Evolutionary conservation across 306 rosid species (phyloP).

Genomic region (Vigna angularis): DNA sequence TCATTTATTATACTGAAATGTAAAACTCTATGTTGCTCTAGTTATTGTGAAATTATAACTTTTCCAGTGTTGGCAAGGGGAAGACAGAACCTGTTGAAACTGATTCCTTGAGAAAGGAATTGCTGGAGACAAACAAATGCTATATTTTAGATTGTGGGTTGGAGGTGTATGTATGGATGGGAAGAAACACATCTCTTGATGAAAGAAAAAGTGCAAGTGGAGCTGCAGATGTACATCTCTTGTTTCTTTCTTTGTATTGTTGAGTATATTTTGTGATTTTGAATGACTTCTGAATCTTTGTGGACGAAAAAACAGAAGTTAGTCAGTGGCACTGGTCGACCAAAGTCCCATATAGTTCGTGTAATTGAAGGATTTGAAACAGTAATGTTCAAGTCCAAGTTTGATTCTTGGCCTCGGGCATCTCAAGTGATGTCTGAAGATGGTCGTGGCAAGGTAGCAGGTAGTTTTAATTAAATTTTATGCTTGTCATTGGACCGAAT

Average conservation of each 20-base stretch:
- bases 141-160: constrained; percentile 86
- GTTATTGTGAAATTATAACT: constrained; percentile 45
- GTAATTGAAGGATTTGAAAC: constrained; percentile 98
- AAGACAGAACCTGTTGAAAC: constrained; percentile 67
- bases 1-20: constrained; percentile 32
- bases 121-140: constrained; percentile 82
- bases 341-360: constrained; percentile 76
- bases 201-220: constrained; percentile 83
- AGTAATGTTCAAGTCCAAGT: constrained; percentile 87
- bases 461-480: constrained; percentile 61
- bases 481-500: constrained; percentile 30
- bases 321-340: constrained; percentile 57
- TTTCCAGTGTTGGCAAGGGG: constrained; percentile 81
- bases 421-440: constrained; percentile 76
- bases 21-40: constrained; percentile 33
- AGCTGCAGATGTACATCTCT: constrained; percentile 76
- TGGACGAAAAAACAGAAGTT: constrained; percentile 64
- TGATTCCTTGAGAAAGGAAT: constrained; percentile 76
- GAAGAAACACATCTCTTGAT: constrained; percentile 90
- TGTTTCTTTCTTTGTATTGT: constrained; percentile 38
- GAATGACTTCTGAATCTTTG: constrained; percentile 40
- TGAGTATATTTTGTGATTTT: constrained; percentile 40
- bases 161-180: constrained; percentile 93
- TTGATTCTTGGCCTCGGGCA: constrained; percentile 87
- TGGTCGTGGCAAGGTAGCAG: constrained; percentile 99